Base-by-base conservation (phyloP, 768 basidiomycete species). In the Naganishia friedmannii region DNA sequence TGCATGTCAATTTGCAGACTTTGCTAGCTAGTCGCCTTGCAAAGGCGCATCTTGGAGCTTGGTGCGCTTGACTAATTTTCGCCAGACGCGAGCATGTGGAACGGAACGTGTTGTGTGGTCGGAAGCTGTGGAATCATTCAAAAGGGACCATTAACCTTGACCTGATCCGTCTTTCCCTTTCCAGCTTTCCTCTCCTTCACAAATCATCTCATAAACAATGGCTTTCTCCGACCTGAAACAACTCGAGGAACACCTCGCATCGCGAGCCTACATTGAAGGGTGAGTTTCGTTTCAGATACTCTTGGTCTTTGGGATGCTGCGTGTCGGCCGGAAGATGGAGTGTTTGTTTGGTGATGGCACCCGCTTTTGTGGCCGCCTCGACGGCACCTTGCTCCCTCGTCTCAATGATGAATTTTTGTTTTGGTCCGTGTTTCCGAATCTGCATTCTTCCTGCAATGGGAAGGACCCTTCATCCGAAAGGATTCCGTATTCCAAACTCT, bases 191-290 rank as follows among this genome's bases (percentile, higher is more conserved):
- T 34, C 29, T 39, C 48, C 2, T 19, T 5, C 63, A 51, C 48
- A 66, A n/a, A 66, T 28, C 12, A 7, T 51, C 7, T 46, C 63
- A 55, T 72, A 79, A 67, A 70, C n/a, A 80, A 37, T 80, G 78
- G 73, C 78, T 53, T 78, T 78, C 78, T 72, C 77, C 70, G 80
- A 80, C 73, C 65, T 80, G 71, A 75, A 77, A 66, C 74, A 89
- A 74, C 89, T 97, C 78, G 91, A 98, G 80, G 80, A 88, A 69
- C 91, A 94, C 86, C 91, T 99, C 77, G 81, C 88, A 68, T 86
- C 89, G 77, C 76, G 79, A 54, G 72, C 77, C 42, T 81, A 80
- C 74, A 71, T 82, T 67, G 79, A 78, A 60, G 81, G 80, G 78
- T 81, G 71, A 77, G 80, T 66, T 13, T 46, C 72, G 23, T 46